Percentiles rank a stretch among this genome's conserved stretches.
Conservation (phyloP, 2,329 filamentous ascomycete species). For the Stemphylium lycopersici region DNA sequence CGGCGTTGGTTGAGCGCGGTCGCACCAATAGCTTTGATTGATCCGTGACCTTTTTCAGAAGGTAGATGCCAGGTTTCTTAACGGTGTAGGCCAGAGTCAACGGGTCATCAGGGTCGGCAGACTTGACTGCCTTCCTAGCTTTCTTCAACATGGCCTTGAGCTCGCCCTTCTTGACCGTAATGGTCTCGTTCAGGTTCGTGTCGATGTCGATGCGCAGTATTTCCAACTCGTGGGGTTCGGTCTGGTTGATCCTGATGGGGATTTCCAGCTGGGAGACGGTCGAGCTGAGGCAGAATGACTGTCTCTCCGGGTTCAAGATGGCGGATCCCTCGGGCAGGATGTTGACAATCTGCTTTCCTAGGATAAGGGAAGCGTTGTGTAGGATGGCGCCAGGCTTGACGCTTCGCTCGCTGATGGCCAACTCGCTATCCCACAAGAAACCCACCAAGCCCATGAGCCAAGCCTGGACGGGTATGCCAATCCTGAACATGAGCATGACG, state of each 20-base stretch:
- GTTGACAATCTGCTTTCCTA: conserved; percentile 96
- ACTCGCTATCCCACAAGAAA: conserved; percentile 87
- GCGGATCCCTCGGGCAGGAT: conserved; percentile 96
- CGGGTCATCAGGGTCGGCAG: conserved; percentile 58
- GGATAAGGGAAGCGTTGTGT: conserved; percentile 90
- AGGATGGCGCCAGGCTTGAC: conserved; percentile 88
- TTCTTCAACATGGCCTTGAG: conserved; percentile 76
- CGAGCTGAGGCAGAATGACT: conserved; percentile 80
- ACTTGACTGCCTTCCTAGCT: conserved; percentile 64
- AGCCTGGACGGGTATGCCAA: conserved; percentile 76
- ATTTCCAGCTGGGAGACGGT: conserved; percentile 67
- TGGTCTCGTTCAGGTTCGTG: conserved; percentile 77
- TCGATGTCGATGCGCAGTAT: conserved; percentile 86
- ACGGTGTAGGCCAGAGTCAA: conserved; percentile 74
- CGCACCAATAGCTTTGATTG: conserved; percentile 94
- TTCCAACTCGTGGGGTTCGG: conserved; percentile 85
- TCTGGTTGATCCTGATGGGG: conserved; percentile 93
- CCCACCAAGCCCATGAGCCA: conserved; percentile 77
- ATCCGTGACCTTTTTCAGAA: conserved; percentile 83
- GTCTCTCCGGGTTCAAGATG: conserved; percentile 79
- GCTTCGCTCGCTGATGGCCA: conserved; percentile 89
- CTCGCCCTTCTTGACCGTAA: conserved; percentile 76
- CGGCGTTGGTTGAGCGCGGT: conserved; percentile 73
- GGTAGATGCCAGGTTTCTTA: conserved; percentile 88
- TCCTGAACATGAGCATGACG: conserved; percentile 90